Base-by-base conservation (phyloP, 352 stramenopile species). In the Phytophthora citricola region DNA sequence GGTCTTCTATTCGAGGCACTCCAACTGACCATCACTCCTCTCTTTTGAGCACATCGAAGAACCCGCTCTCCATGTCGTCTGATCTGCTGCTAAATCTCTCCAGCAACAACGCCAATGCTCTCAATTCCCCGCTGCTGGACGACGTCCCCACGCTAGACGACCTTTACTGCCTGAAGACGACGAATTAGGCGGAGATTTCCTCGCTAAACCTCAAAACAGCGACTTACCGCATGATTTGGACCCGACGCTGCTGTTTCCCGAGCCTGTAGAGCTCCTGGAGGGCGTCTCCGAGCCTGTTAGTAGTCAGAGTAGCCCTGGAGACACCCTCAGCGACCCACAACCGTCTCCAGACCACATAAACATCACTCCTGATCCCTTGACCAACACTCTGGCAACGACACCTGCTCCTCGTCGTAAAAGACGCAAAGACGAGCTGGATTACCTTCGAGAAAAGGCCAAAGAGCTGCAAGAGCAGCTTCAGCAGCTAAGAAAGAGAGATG, bases 371-470 rank as follows among this genome's bases (percentile, higher is more conserved):
- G 26, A 52, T 5, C 10, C n/a, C 7, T 29, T 49, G 48, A 6
- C 54, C 22, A 36, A 31, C 17, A 43, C 6, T 20, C 14, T 27
- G 2, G 34, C 49, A 54, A 26, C 47, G 2, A 11, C n/a, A 48
- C 44, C 45, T n/a, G 22, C 46, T n/a, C 64, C 36, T 22, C 66
- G 66, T 34, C 66, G 61, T 4, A 67, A 66, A 24, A 63, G 60
- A 15, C 73, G 75, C 38, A 86, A 86, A 32, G 69, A 83, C 40
- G 78, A 86, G 60, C 62, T 86, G 22, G 69, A 79, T 14, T 76
- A 70, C 27, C 50, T 86, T 11, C 72, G 74, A 14, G 40, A 66
- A 14, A 78, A 73, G 34, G 56, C 74, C 0, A 47, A 26, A 22
- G 69, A 81, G 34, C 62, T 86, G 12, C 64, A 80, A 41, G 17